Evolutionary conservation across 805 yeast species (phyloP).

Genomic region (Zygosaccharomyces rouxii): DNA sequence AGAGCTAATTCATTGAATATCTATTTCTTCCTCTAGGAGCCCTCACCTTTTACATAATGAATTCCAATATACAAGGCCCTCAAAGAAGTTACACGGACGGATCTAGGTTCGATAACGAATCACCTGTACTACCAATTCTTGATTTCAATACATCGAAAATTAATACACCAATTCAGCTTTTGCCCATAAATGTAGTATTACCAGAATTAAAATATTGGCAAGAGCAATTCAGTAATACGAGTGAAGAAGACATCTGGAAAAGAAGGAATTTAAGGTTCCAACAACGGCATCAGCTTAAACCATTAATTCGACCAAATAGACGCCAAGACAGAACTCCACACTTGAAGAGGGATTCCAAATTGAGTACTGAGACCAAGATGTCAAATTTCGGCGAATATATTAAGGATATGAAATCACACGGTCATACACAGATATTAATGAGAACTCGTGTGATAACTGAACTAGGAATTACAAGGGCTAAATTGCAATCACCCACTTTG

Average conservation of each 20-base stretch:
- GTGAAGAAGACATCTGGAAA: not conserved
- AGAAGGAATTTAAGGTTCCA: not conserved
- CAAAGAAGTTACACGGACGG: not conserved
- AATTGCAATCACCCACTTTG: not conserved
- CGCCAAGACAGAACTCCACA: conserved; percentile 5
- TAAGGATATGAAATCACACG: not conserved
- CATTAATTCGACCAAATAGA: not conserved
- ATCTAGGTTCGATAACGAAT: not conserved
- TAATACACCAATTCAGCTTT: not conserved
- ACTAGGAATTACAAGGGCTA: not conserved
- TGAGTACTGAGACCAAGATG: conserved; percentile 1
- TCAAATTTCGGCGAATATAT: not conserved
- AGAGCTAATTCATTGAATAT: too few species aligned
- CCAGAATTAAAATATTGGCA: conserved; percentile 1
- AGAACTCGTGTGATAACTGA: conserved; percentile 2
- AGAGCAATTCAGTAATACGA: not conserved
- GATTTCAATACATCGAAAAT: not conserved
- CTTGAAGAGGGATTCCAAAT: conserved; percentile 5
- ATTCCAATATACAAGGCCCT: not conserved
- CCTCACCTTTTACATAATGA: not conserved
- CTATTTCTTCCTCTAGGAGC: too few species aligned
- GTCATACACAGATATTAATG: conserved; percentile 2
- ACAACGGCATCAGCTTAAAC: not conserved
- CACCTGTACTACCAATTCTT: not conserved
- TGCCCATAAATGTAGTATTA: not conserved